phyloP scores from a whole-genome alignment of 495 filamentous ascomycete species.

The Neurospora discreta region DNA sequence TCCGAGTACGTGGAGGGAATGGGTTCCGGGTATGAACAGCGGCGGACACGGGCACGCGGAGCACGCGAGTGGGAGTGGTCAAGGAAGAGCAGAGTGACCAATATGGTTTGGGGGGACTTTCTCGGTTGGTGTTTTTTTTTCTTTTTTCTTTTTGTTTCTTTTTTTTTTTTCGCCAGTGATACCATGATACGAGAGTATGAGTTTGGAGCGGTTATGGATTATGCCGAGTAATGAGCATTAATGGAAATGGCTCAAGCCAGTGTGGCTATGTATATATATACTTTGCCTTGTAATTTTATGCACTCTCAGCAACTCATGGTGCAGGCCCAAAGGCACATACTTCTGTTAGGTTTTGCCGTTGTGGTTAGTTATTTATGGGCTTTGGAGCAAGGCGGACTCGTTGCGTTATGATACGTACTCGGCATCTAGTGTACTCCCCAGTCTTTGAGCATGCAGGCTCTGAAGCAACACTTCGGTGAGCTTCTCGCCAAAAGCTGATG shows the following conservation, averaged over 20 bases:
- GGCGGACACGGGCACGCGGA: background rate
- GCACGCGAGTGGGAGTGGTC: background rate
- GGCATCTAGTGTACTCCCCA: no score
- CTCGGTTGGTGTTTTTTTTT: background rate
- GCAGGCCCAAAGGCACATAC: no score
- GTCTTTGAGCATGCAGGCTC: no score
- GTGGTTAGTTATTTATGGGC: no score
- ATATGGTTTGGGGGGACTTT: background rate
- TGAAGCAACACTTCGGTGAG: no score
- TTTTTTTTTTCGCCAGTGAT: background rate
- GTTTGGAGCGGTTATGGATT: background rate
- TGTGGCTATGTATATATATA: background rate
- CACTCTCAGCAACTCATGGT: no score
- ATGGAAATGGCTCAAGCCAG: background rate
- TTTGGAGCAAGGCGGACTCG: background rate
- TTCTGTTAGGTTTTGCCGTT: no score
- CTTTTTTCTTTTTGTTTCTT: no score
- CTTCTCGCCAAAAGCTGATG: no score
- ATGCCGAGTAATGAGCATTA: background rate
- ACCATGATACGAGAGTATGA: background rate
- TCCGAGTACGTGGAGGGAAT: slow-evolving; percentile 22
- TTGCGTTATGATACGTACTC: background rate
- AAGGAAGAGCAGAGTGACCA: background rate
- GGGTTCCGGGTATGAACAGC: background rate
- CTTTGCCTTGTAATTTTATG: background rate